These are phyloP conservation scores for Pseudohalonectria lignicola DNA, from an alignment of 2,329 filamentous ascomycete genomes.

Conservation along the genomic window DNA sequence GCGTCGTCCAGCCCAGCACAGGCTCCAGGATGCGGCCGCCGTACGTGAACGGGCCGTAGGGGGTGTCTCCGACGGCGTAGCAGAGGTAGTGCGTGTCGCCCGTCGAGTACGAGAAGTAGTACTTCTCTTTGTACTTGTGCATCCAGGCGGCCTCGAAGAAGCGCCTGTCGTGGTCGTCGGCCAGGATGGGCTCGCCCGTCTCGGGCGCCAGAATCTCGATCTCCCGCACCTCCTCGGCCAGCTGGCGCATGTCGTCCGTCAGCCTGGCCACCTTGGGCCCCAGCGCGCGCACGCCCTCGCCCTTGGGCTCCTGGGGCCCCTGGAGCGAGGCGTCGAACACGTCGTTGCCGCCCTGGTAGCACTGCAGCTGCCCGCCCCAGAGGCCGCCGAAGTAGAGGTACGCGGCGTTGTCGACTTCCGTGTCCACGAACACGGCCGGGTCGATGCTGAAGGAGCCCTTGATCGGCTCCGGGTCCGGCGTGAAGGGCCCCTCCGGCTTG, in stretches of 20 bases:
- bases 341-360: slow-evolving; percentile 48
- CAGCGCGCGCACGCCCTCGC: slow-evolving; percentile 44
- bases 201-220: slow-evolving; percentile 53
- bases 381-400: slow-evolving; percentile 71
- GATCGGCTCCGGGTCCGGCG: slow-evolving; percentile 52
- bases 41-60: slow-evolving; percentile 64
- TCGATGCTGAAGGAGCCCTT: slow-evolving; percentile 65
- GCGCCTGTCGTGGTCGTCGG: slow-evolving; percentile 60
- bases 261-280: slow-evolving; percentile 57
- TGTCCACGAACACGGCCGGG: slow-evolving; percentile 63
- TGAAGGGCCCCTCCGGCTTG: slow-evolving; percentile 59
- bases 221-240: slow-evolving; percentile 44
- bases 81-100: slow-evolving; percentile 67
- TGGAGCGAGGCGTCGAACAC: slow-evolving; percentile 43
- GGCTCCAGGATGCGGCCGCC: slow-evolving; percentile 62
- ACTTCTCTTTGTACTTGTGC: slow-evolving; percentile 58
- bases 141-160: slow-evolving; percentile 79
- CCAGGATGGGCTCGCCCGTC: slow-evolving; percentile 44
- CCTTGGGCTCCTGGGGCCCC: slow-evolving; percentile 48
- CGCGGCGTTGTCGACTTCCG: slow-evolving; percentile 53
- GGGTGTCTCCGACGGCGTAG: slow-evolving; percentile 55
- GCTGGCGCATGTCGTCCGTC: slow-evolving; percentile 52
- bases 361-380: slow-evolving; percentile 74
- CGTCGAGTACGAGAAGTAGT: slow-evolving; percentile 71
- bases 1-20: slow-evolving; percentile 71